These are phyloP conservation scores for Larix kaempferi DNA, from an alignment of 75 land plant genomes.

Conservation along the genomic window DNA sequence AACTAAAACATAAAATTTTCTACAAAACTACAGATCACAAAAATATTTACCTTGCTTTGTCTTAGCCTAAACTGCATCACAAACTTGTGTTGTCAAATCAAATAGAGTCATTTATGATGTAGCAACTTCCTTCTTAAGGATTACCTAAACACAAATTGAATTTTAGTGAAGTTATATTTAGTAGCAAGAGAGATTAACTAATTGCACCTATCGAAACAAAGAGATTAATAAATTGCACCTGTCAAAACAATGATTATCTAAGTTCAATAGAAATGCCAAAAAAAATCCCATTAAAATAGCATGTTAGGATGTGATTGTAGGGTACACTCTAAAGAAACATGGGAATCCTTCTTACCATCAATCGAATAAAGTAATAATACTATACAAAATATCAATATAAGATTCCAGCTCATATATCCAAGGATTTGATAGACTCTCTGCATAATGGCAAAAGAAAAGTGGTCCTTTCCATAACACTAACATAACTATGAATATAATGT, in stretches of 20 bases:
- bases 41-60: conserved; percentile 66
- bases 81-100: conserved; percentile 88
- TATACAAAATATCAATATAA: conserved; percentile 23
- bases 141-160: conserved; percentile 48
- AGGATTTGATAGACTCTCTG: background rate
- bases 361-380: conserved; percentile 96
- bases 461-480: background rate
- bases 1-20: background rate
- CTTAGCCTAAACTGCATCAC: conserved; percentile 95
- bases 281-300: conserved; percentile 28
- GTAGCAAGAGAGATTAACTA: background rate
- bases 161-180: background rate
- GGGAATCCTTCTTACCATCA: conserved; percentile 92
- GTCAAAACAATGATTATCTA: background rate
- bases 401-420: background rate
- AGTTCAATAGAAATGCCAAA: background rate
- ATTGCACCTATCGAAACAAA: background rate
- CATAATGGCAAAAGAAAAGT: background rate
- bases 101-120: conserved; percentile 87
- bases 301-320: conserved; percentile 98
- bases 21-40: background rate
- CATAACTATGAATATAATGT: conserved; percentile 2
- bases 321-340: conserved; percentile 93
- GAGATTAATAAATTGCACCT: too few species aligned
- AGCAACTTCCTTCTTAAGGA: conserved; percentile 93